Base-by-base conservation (phyloP, 495 filamentous ascomycete genomes). In the Lophiotrema nucula region DNA sequence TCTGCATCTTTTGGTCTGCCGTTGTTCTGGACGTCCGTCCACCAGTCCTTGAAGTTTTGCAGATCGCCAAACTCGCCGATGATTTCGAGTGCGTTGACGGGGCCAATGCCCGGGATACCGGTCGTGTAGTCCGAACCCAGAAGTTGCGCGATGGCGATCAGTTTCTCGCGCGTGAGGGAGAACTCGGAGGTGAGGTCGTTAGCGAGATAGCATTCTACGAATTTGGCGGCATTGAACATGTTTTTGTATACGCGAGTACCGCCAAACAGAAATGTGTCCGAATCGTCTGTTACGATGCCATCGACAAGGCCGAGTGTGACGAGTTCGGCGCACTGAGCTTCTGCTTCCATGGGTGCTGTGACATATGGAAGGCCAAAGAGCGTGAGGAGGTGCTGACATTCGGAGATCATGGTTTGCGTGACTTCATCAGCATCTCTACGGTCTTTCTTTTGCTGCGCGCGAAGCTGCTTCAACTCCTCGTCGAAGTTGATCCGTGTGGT, bases 211-310 rank as follows among this genome's bases (percentile, higher is more conserved):
- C 93, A 97, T 74, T 98, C 95, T 38, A 98, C 93, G 64, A 86
- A 95, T 65, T 97, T 97, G 72, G 90, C 88, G 65, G 88, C 86
- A 70, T 96, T 97, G 80, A 98, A 98, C 90, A 97, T 95, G 76
- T 98, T 97, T 60, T 97, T 97, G 77, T 97, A 98, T 16, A 98
- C 87, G 15, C 93, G 80, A 0, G 90, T 97, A 26, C 93, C 93
- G 37, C 93, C 93, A 67, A 98, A 98, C 12, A 98, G 82, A 68
- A 98, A 97, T n/a, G 85, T 91, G 77, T 98, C 93, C 12, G 84
- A 89, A 68, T 98, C 93, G 66, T 98, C 93, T 0, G 93, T 98
- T n/a, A 98, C 91, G 62, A 97, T 95, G 10, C 93, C 93, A 68
- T 98, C 93, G 21, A 98, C 93, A 2, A 98, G 80, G 0, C 88